These are phyloP conservation scores for Grammothele lineata DNA, from an alignment of 768 basidiomycete species.

Conservation along the genomic window DNA sequence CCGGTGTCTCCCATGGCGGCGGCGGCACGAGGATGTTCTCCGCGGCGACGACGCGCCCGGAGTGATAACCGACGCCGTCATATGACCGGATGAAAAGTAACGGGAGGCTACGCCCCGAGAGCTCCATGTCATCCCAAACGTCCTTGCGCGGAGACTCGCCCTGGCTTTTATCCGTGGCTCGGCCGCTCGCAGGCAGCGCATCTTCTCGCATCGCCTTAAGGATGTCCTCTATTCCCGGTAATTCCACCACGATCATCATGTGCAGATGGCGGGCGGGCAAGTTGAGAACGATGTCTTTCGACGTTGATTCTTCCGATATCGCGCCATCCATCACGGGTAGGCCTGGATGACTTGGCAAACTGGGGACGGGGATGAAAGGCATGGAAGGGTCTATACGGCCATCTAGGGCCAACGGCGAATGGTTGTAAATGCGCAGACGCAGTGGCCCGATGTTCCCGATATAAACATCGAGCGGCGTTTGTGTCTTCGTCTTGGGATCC, in stretches of 20 bases:
- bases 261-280: conserved; percentile 55
- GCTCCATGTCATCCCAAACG: no score
- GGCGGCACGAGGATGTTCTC: conserved; percentile 85
- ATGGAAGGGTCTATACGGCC: conserved; percentile 12
- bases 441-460: conserved; percentile 88
- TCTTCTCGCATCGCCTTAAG: conserved; percentile 78
- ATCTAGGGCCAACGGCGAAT: conserved; percentile 62
- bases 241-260: conserved; percentile 80
- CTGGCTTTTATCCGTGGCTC: neutral
- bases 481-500: conserved; percentile 57
- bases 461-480: conserved; percentile 81
- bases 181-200: conserved; percentile 36
- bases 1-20: no score
- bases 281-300: conserved; percentile 1
- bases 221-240: conserved; percentile 74
- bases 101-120: conserved; percentile 63
- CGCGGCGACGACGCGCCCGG: conserved; percentile 77
- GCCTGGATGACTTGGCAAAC: conserved; percentile 23
- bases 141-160: neutral
- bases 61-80: conserved; percentile 89
- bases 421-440: conserved; percentile 69
- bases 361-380: conserved; percentile 41
- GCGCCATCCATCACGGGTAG: conserved; percentile 5
- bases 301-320: neutral
- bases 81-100: conserved; percentile 75